A percentile compares a stretch with the other conserved stretches of the same genome.
Evolutionary conservation across 371 early-diverging fungal genomes (phyloP).

Genomic region (Chytridium lagenaria): DNA sequence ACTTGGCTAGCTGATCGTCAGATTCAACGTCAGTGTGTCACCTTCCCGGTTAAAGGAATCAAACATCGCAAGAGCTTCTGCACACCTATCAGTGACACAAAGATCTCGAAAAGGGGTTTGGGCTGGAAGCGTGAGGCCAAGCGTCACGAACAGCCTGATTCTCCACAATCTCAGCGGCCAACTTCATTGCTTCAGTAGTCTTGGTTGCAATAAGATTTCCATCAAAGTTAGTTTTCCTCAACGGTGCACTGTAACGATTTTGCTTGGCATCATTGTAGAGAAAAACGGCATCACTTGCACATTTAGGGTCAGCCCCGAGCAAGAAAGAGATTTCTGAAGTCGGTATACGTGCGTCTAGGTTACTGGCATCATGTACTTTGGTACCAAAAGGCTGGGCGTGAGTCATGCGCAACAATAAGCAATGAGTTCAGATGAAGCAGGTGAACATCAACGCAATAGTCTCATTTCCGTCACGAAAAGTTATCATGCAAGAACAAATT

Average conservation of each 20-base stretch:
- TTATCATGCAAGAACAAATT: constrained; percentile 31
- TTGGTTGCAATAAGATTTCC: constrained; percentile 4
- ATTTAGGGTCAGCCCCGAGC: constrained; percentile 18
- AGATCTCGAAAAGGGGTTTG: constrained; percentile 22
- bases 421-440: constrained; percentile 26
- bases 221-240: background rate
- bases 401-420: constrained; percentile 33
- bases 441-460: constrained; percentile 24
- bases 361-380: constrained; percentile 35
- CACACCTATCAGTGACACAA: constrained; percentile 19
- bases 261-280: constrained; percentile 24
- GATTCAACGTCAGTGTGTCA: too few species aligned
- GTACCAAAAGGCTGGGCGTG: constrained; percentile 37
- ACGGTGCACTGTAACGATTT: constrained; percentile 29
- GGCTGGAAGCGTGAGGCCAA: constrained; percentile 5
- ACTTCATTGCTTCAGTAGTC: constrained; percentile 22
- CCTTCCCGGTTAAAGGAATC: constrained; percentile 15
- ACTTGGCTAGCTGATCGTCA: too few species aligned
- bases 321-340: constrained; percentile 20
- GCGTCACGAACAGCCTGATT: background rate
- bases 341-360: constrained; percentile 19
- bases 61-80: constrained; percentile 21
- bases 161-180: constrained; percentile 26
- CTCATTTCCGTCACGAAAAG: constrained; percentile 24
- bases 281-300: constrained; percentile 21